A percentile compares a stretch with the other conserved stretches of the same genome.
phyloP scores from a whole-genome alignment of 176 grass and related monocot genomes.

The Poa pratensis region DNA sequence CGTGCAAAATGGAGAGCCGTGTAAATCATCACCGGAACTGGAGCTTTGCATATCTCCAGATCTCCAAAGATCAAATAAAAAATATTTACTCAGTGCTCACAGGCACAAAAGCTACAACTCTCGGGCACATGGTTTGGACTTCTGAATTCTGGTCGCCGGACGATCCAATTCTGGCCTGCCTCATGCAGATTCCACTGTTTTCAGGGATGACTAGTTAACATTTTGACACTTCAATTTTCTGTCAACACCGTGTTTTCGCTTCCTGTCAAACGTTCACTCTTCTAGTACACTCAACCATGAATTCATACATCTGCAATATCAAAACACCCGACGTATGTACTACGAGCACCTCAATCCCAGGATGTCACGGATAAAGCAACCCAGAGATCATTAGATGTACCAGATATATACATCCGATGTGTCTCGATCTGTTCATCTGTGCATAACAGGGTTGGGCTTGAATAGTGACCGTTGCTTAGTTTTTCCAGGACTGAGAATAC shows the following conservation, averaged over 20 bases:
- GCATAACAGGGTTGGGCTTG: conserved; percentile 52
- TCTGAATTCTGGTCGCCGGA: conserved; percentile 23
- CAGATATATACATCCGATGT: conserved; percentile 90
- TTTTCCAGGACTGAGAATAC: conserved; percentile 79
- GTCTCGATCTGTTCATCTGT: conserved; percentile 75
- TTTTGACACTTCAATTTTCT: conserved; percentile 8
- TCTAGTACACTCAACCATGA: conserved; percentile 3
- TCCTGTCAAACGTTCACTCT: not conserved
- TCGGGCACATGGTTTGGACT: not conserved
- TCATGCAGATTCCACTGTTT: conserved; percentile 4
- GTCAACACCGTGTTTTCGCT: conserved; percentile 1
- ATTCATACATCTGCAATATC: not conserved
- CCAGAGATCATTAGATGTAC: conserved; percentile 92
- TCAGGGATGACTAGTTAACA: not conserved
- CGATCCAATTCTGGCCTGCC: not conserved
- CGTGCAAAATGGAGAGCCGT: not conserved
- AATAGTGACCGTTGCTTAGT: conserved; percentile 73
- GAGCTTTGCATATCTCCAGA: conserved; percentile 1
- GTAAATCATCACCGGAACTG: conserved; percentile 14
- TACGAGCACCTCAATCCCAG: conserved; percentile 65
- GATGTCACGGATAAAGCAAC: conserved; percentile 91
- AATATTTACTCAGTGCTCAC: not conserved
- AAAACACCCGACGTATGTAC: not conserved
- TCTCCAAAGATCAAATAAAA: not conserved
- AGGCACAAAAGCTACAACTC: conserved; percentile 25